These are phyloP conservation scores for Aureobasidium vineae DNA, from an alignment of 2,329 filamentous ascomycete genomes.

Conservation along the genomic window DNA sequence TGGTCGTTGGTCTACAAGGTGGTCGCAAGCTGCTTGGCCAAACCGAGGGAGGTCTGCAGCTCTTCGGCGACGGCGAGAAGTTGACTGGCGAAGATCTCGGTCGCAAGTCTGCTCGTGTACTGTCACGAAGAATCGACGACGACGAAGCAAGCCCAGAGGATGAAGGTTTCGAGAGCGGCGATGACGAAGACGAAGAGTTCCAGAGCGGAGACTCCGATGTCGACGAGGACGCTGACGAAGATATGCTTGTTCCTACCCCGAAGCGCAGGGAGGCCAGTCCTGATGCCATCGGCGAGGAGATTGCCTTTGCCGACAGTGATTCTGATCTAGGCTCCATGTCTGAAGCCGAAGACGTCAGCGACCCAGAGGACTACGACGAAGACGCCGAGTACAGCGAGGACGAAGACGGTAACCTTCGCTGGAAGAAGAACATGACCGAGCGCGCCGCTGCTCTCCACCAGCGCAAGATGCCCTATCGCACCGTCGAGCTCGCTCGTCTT, in stretches of 20 bases:
- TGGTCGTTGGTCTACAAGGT: conserved; percentile 85
- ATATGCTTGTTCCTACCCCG: conserved; percentile 44
- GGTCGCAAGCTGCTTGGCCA: conserved; percentile 80
- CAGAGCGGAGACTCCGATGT: conserved; percentile 53
- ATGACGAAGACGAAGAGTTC: conserved; percentile 59
- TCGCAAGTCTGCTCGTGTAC: conserved; percentile 54
- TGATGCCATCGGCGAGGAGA: conserved; percentile 63
- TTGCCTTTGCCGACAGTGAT: conserved; percentile 94
- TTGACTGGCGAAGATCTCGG: conserved; percentile 57
- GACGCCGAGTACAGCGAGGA: conserved; percentile 49
- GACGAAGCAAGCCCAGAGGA: conserved; percentile 52
- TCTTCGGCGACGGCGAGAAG: conserved; percentile 76
- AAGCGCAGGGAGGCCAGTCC: conserved; percentile 49
- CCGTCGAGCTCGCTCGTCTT: conserved; percentile 77
- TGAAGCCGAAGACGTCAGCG: conserved; percentile 48
- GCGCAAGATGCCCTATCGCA: conserved; percentile 69
- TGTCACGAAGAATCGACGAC: conserved; percentile 52
- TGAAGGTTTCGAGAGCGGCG: conserved; percentile 49
- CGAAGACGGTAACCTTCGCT: conserved; percentile 70
- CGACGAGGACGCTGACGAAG: conserved; percentile 32
- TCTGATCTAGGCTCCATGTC: conserved; percentile 92
- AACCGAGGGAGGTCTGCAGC: conserved; percentile 74
- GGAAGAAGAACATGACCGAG: conserved; percentile 84
- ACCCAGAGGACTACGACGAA: conserved; percentile 36
- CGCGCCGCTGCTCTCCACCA: conserved; percentile 71